Conservation (phyloP, 2,329 filamentous ascomycete species). For the Cordyceps farinosa region DNA sequence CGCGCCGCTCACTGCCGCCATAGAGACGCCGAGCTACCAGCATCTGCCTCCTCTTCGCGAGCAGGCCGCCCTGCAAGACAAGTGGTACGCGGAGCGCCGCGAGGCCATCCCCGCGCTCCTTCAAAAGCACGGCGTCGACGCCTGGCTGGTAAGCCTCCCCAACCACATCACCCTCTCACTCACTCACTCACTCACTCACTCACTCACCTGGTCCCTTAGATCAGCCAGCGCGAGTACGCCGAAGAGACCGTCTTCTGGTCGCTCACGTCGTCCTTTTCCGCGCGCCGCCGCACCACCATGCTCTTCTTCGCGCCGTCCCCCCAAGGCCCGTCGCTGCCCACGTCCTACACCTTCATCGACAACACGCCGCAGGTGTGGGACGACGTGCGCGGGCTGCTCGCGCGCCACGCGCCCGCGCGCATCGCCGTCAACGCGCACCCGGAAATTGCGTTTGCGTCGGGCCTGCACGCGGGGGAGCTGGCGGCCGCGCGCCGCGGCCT, state of each 20-base stretch:
- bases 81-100: slow-evolving; percentile 42
- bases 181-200: neutral
- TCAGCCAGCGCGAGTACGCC: slow-evolving; percentile 49
- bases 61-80: slow-evolving; percentile 41
- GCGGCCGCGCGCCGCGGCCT: slow-evolving; percentile 33
- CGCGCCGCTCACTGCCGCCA: neutral
- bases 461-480: slow-evolving; percentile 47
- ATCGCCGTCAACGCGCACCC: slow-evolving; percentile 44
- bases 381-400: slow-evolving; percentile 37
- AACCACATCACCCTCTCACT: neutral
- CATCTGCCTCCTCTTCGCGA: slow-evolving; percentile 20
- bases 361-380: slow-evolving; percentile 43
- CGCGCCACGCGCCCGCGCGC: slow-evolving; percentile 31
- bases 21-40: slow-evolving; percentile 16
- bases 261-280: slow-evolving; percentile 46
- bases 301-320: slow-evolving; percentile 45
- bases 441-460: slow-evolving; percentile 44
- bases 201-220: slow-evolving; percentile 34
- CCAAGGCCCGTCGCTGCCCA: slow-evolving; percentile 24
- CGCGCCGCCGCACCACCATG: slow-evolving; percentile 46
- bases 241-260: slow-evolving; percentile 52
- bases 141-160: slow-evolving; percentile 40
- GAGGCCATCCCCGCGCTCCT: slow-evolving; percentile 40
- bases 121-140: slow-evolving; percentile 43
- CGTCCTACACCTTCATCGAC: slow-evolving; percentile 43